phyloP scores from a whole-genome alignment of 495 filamentous ascomycete species.

The Penicillium dipodomyicola region DNA sequence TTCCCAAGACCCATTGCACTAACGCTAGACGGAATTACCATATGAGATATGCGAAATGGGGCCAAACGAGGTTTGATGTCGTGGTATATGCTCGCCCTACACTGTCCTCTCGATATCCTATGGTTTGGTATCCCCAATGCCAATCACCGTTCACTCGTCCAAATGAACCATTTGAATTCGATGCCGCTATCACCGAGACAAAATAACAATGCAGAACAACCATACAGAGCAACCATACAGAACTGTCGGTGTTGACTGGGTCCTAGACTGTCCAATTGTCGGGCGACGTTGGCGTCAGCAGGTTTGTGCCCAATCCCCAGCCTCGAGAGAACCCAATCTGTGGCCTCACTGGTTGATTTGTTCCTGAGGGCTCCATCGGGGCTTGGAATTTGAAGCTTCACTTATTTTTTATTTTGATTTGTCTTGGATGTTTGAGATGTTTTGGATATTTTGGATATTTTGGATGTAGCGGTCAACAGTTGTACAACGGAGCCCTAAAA shows the following conservation, averaged over 20 bases:
- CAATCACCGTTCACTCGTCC: neutral
- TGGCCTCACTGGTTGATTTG: conserved; percentile 22
- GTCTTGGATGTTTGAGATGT: neutral
- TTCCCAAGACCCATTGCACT: conserved; percentile 6
- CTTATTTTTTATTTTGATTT: conserved; percentile 17
- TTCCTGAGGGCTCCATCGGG: neutral
- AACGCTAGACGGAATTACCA: neutral
- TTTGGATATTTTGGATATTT: neutral
- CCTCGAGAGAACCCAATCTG: conserved; percentile 23
- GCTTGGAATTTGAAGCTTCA: conserved; percentile 18
- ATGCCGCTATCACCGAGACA: conserved; percentile 1
- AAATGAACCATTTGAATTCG: neutral
- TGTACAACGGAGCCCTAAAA: neutral
- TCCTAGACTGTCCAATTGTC: conserved; percentile 1
- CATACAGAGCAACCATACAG: conserved; percentile 5
- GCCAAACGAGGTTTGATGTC: neutral
- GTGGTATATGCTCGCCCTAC: neutral
- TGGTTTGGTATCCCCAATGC: neutral
- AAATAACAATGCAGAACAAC: neutral
- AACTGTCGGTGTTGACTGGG: neutral
- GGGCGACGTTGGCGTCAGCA: conserved; percentile 9
- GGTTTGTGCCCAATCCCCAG: conserved; percentile 31
- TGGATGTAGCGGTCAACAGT: conserved; percentile 17
- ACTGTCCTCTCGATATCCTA: neutral
- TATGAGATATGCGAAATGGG: conserved; percentile 1